These are phyloP conservation scores for Backusella westeae DNA, from an alignment of 192 early-diverging fungal species.

Conservation along the genomic window DNA sequence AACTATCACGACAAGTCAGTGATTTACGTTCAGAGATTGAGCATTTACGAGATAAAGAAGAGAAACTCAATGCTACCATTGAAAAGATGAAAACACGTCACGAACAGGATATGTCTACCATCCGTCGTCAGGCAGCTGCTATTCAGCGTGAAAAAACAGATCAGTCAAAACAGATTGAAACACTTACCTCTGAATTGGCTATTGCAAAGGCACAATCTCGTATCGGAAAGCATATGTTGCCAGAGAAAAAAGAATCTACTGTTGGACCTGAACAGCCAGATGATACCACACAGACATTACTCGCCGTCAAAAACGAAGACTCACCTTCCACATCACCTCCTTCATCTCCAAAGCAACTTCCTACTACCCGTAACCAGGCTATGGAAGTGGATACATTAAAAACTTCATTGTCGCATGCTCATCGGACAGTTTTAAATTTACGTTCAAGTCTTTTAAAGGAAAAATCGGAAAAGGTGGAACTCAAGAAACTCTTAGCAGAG, in stretches of 20 bases:
- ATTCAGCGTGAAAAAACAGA: constrained; percentile 63
- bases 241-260: not conserved
- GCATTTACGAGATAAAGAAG: constrained; percentile 57
- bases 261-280: not conserved
- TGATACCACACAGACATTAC: not conserved
- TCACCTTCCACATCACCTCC: constrained; percentile 20
- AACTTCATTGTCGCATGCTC: constrained; percentile 37
- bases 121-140: constrained; percentile 51
- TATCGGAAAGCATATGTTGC: constrained; percentile 10
- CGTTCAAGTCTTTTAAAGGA: constrained; percentile 51
- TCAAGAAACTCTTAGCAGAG: constrained; percentile 52
- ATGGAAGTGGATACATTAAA: constrained; percentile 41
- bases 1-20: constrained; percentile 49
- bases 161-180: constrained; percentile 54
- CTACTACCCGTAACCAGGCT: constrained; percentile 21
- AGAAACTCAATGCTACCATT: constrained; percentile 41
- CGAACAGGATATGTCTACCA: constrained; percentile 59
- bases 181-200: constrained; percentile 52
- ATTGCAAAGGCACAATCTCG: constrained; percentile 28
- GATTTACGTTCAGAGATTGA: constrained; percentile 56
- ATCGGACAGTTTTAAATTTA: constrained; percentile 54
- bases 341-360: constrained; percentile 26
- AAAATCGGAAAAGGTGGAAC: constrained; percentile 52
- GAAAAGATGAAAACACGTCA: constrained; percentile 51
- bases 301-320: not conserved